Conservation (phyloP, 352 stramenopile genomes). For the Phytophthora cactorum region DNA sequence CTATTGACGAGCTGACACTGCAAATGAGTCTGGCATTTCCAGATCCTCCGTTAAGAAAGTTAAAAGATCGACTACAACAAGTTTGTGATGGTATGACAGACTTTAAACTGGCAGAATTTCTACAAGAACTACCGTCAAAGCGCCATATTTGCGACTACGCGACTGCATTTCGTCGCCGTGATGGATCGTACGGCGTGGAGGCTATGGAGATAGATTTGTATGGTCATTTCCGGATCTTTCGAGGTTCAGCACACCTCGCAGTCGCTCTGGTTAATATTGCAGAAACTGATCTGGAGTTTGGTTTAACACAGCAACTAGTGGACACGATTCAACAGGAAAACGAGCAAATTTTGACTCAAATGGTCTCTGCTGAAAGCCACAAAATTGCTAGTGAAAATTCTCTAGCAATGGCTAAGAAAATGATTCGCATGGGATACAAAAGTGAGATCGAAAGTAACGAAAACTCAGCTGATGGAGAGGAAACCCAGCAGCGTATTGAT, state of each 20-base stretch:
- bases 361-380: constrained; percentile 47
- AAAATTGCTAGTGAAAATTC: constrained; percentile 57
- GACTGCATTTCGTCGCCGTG: constrained; percentile 49
- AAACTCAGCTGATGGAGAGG: neutral
- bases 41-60: constrained; percentile 49
- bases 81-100: constrained; percentile 84
- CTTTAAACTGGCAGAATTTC: constrained; percentile 87
- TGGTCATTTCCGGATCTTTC: constrained; percentile 84
- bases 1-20: constrained; percentile 55
- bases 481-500: constrained; percentile 30
- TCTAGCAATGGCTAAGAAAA: constrained; percentile 46
- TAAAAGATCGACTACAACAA: constrained; percentile 60
- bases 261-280: constrained; percentile 61
- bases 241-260: constrained; percentile 57
- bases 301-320: constrained; percentile 50
- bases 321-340: constrained; percentile 48
- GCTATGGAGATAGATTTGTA: constrained; percentile 65
- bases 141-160: constrained; percentile 89
- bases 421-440: constrained; percentile 75
- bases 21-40: constrained; percentile 60
- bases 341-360: constrained; percentile 45
- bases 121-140: constrained; percentile 92
- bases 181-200: constrained; percentile 60
- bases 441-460: constrained; percentile 20
- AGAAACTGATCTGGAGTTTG: constrained; percentile 72